These are phyloP conservation scores for Penicillium psychrofluorescens DNA, from an alignment of 495 filamentous ascomycete species.

Conservation along the genomic window DNA sequence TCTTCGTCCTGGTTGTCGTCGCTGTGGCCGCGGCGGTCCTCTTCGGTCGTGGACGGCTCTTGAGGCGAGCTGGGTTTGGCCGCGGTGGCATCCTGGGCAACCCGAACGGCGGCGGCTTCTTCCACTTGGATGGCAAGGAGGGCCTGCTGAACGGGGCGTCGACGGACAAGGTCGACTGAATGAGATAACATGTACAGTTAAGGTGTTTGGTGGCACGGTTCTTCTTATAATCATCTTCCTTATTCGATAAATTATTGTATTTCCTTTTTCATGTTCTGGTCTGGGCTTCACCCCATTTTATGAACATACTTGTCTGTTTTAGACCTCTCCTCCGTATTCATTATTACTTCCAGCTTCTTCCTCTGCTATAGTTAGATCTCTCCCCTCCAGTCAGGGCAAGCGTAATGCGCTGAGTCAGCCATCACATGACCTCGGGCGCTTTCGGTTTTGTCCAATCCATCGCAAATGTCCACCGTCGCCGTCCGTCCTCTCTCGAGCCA, in stretches of 20 bases:
- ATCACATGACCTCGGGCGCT: background rate
- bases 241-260: conserved; percentile 19
- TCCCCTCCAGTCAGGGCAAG: too few relatives aligned
- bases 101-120: conserved; percentile 57
- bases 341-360: too few relatives aligned
- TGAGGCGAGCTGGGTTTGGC: conserved; percentile 21
- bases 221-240: conserved; percentile 19
- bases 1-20: conserved; percentile 52
- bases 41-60: conserved; percentile 25
- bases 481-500: conserved; percentile 4
- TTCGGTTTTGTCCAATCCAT: background rate
- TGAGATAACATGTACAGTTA: conserved; percentile 31
- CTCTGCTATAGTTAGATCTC: too few relatives aligned
- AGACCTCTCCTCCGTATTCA: background rate
- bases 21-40: conserved; percentile 24
- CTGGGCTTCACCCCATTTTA: conserved; percentile 1
- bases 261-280: conserved; percentile 14
- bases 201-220: conserved; percentile 21
- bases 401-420: background rate
- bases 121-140: conserved; percentile 72
- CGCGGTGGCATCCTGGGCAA: conserved; percentile 49
- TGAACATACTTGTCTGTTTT: background rate
- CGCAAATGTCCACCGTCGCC: too few relatives aligned
- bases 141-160: conserved; percentile 51
- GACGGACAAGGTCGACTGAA: conserved; percentile 78